Base-by-base conservation (phyloP, 495 filamentous ascomycete species). In the Articulospora tetracladia region DNA sequence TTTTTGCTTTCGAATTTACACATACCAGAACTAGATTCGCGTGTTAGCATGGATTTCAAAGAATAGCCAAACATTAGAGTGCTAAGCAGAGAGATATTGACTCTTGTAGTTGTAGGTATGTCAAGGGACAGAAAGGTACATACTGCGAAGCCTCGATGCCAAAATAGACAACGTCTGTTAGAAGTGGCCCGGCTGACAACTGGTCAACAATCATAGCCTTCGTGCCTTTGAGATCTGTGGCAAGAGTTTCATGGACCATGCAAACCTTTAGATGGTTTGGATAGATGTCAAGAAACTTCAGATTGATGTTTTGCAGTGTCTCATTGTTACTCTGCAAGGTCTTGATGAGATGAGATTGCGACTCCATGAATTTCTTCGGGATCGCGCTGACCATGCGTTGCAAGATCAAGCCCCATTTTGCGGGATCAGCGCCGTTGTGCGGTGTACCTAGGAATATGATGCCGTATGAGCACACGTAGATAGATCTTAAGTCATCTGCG, bases 361-460 rank as follows among this genome's bases (percentile, higher is more conserved):
- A 81, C 36, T 93, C 87, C 59, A 93, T 77, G 59, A 91, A 74
- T 51, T 82, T 84, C 69, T 80, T 86, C 0, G 90, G 89, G 23
- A 92, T 72, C 20, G 83, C 82, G 28, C 79, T 79, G 61, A 86
- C 88, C 70, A 95, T 89, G 54, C 82, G 81, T 67, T 93, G 88
- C 47, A 92, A 72, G 59, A 91, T 76, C 10, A 82, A 75, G 2
- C 88, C 90, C 89, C 89, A 93, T 71, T 83, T 83, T 8, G 91
- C 91, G 15, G 89, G 67, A 62, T 90, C 86, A 2, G 90, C 84
- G 0, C 91, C 91, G 48, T 82, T 86, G 67, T 96, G 91, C 10
- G 91, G 91, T n/a, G 91, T 95, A 20, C 91, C 91, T 28, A 96
- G 78, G 67, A 96, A 96, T 23, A 96, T 78, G 27, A 95, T 85